A percentile compares a stretch with the other conserved stretches of the same genome.
These are phyloP conservation scores for Moringa oleifera DNA, from an alignment of 345 rosid genomes.

Conservation along the genomic window DNA sequence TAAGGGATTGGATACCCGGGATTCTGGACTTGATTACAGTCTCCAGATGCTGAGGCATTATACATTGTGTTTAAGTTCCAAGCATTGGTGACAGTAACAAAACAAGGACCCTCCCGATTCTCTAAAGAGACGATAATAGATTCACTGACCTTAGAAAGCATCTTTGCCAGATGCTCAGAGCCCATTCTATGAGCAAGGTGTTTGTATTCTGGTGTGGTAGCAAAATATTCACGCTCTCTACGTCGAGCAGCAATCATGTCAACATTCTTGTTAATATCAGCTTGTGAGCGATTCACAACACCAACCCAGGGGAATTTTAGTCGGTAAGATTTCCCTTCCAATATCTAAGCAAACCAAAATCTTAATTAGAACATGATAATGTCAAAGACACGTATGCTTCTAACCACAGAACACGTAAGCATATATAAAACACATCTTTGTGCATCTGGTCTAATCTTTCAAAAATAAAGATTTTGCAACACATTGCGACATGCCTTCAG, in stretches of 20 bases:
- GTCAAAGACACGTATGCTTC: slow-evolving; percentile 10
- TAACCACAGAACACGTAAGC: background rate
- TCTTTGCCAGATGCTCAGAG: slow-evolving; percentile 91
- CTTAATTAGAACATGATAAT: slow-evolving; percentile 9
- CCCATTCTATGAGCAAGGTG: slow-evolving; percentile 98
- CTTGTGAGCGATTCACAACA: slow-evolving; percentile 98
- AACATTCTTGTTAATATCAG: slow-evolving; percentile 92
- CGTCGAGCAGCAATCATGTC: slow-evolving; percentile 99
- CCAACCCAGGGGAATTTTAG: slow-evolving; percentile 98
- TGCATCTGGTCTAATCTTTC: background rate
- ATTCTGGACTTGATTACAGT: slow-evolving; percentile 93
- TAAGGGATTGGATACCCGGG: slow-evolving; percentile 94
- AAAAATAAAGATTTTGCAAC: background rate
- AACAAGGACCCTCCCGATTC: background rate
- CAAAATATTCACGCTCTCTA: slow-evolving; percentile 93
- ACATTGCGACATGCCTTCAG: background rate
- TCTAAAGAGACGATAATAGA: background rate
- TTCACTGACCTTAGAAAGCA: slow-evolving; percentile 77
- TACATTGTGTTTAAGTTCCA: slow-evolving; percentile 8
- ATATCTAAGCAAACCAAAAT: slow-evolving; percentile 43
- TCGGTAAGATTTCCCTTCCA: slow-evolving; percentile 88
- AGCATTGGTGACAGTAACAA: background rate
- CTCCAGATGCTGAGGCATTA: slow-evolving; percentile 80
- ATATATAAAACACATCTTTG: background rate
- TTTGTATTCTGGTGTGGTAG: slow-evolving; percentile 81